Base-by-base conservation (phyloP, 306 rosid species). In the Corylus heterophylla region DNA sequence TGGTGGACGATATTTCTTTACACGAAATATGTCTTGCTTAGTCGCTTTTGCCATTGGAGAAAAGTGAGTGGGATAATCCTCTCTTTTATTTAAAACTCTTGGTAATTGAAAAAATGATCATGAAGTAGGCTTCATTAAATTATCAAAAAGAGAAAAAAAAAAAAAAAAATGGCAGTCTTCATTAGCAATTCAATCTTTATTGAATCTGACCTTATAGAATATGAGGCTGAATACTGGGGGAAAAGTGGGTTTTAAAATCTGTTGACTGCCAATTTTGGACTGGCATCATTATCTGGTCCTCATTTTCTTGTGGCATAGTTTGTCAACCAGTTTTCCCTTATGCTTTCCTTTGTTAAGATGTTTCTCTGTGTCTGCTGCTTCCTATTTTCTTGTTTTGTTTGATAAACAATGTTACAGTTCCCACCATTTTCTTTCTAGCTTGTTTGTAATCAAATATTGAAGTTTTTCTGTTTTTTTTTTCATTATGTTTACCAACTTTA, bases 1-100 rank as follows among this genome's bases (percentile, higher is more conserved):
- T 54, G 97, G 98, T 12, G 98, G 98, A 54, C 89, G 96, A 79
- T 95, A 95, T 85, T 91, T 92, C 82, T 95, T 95, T 80, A 92
- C 98, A 25, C 88, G 98, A 64, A 92, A 95, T 58, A 91, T 95
- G 98, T 92, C 98, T 74, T 89, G 87, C 78, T 85, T 95, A 84
- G 92, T 95, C 79, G 98, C 98, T 52, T 92, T 95, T 82, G 84
- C 97, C 59, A 83, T 92, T 42, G 98, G 98, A 77, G 92, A 92
- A 75, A 89, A 91, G 97, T 89, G 81, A 85, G 95, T 83, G 52
- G 64, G 35, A 74, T 16, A 16, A 12, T 8, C 50, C 61, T 63
- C 22, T 61, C 12, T 42, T 4, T 35, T 74, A 59, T 16, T 59
- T 54, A 16, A 13, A 49, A 27, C 31, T 52, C 14, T 50, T 44